Base-by-base conservation (phyloP, 352 stramenopile species). In the Phytophthora ramorum region DNA sequence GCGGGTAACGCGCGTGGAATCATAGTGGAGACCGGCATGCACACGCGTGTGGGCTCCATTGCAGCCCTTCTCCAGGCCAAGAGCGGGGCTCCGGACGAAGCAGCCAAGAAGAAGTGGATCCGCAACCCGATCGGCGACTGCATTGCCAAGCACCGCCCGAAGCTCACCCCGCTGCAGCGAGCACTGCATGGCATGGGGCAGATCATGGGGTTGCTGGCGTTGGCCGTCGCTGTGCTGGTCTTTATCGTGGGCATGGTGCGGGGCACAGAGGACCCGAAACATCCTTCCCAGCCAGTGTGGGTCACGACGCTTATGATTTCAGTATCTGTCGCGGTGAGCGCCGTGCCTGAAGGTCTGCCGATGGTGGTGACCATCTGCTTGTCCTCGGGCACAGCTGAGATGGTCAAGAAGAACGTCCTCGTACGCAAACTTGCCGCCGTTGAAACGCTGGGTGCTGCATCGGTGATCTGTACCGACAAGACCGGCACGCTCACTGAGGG, bases 271-370 rank as follows among this genome's bases (percentile, higher is more conserved):
- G 81, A 93, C 43, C 76, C 76, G 1, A 82, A 82, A 45, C 69
- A 88, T 43, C 86, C 89, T n/a, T 69, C 95, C 22, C 79, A 93
- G 24, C 89, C 93, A 0, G 83, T 96, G 32, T 90, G 75, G 63
- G 60, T 99, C 35, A 93, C 95, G 17, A 98, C 98, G 70, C 83
- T 99, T 41, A 98, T 97, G 71, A 92, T 98, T 19, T 92, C 94
- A 0, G 93, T 98, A 1, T 98, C 92, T 56, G 77, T 95, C 3
- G 64, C 79, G 45, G 71, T 95, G n/a, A 84, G 81, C 73, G 75
- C 96, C 61, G 76, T 95, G 3, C 85, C 86, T 0, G 83, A 95
- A 65, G 89, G 86, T 7, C 65, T 94, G 10, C 85, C 86, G 14
- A 93, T 94, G 76, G 86, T 93, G 13, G 83, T 94, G 38, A 95